These are phyloP conservation scores for Cyathus striatus DNA, from an alignment of 768 basidiomycete species.

Conservation along the genomic window DNA sequence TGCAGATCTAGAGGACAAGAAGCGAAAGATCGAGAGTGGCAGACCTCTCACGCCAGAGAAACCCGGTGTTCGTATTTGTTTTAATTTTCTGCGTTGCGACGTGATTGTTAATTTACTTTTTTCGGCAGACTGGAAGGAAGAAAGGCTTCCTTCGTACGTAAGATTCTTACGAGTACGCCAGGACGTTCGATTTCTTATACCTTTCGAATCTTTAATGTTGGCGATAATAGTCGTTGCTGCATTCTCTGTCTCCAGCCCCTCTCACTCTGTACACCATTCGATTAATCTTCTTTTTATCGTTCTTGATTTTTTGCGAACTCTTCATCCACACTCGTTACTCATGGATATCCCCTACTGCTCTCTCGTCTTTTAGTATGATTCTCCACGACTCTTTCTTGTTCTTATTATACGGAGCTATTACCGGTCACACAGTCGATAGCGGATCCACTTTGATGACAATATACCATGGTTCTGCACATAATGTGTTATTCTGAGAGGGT, in stretches of 20 bases:
- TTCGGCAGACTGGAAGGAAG: conserved; percentile 53
- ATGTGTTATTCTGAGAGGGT: background rate
- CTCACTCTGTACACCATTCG: conserved; percentile 31
- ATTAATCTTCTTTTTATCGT: conserved; percentile 28
- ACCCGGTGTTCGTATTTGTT: conserved; percentile 54
- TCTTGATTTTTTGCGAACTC: conserved; percentile 44
- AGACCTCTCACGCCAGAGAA: conserved; percentile 96
- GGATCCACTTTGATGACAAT: conserved; percentile 36
- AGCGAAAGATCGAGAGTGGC: conserved; percentile 91
- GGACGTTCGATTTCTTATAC: conserved; percentile 8
- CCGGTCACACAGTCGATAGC: conserved; percentile 19
- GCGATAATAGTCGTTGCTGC: conserved; percentile 21
- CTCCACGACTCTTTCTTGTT: conserved; percentile 34
- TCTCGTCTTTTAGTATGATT: conserved; percentile 47
- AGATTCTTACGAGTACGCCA: conserved; percentile 8
- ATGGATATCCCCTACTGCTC: conserved; percentile 50
- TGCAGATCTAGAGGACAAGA: conserved; percentile 95
- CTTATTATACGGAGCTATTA: conserved; percentile 38
- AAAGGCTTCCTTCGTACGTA: conserved; percentile 74
- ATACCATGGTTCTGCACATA: conserved; percentile 33
- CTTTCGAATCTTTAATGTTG: conserved; percentile 18
- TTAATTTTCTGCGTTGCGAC: conserved; percentile 5
- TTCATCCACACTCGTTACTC: conserved; percentile 52
- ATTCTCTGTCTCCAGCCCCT: conserved; percentile 20
- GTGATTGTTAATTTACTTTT: conserved; percentile 8